phyloP scores from a whole-genome alignment of 2,329 filamentous ascomycete species.

The Taxawa tesnikishii region DNA sequence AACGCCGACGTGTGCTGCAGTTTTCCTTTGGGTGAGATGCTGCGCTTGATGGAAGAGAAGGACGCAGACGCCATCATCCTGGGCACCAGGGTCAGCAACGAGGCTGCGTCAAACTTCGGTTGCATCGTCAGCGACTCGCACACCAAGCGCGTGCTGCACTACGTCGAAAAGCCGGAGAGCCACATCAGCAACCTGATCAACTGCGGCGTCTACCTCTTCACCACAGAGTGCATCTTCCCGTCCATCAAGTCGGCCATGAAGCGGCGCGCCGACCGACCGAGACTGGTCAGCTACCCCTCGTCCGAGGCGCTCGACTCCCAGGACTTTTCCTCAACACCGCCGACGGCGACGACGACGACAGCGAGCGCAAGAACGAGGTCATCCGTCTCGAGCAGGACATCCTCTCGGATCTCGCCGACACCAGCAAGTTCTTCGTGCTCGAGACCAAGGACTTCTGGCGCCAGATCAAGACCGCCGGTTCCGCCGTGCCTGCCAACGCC shows the following conservation, averaged over 20 bases:
- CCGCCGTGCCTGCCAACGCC: constrained; percentile 90
- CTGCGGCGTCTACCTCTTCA: constrained; percentile 96
- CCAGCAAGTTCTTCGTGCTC: constrained; percentile 94
- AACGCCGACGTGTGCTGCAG: constrained; percentile 99
- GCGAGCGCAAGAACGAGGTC: constrained; percentile 67
- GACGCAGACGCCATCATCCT: constrained; percentile 94
- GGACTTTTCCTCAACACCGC: constrained; percentile 37
- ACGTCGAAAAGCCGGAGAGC: constrained; percentile 97
- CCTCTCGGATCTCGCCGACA: constrained; percentile 86
- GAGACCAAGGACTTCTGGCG: constrained; percentile 99
- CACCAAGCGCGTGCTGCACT: constrained; percentile 91
- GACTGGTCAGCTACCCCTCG: constrained; percentile 87
- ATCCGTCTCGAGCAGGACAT: constrained; percentile 96
- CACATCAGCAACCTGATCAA: constrained; percentile 98
- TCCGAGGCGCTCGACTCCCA: constrained; percentile 75
- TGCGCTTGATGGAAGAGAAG: constrained; percentile 84
- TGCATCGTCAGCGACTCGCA: constrained; percentile 94
- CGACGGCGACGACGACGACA: constrained; percentile 56
- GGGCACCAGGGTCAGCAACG: constrained; percentile 80
- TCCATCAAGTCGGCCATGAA: constrained; percentile 91
- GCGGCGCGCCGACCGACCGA: constrained; percentile 80
- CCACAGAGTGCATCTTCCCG: constrained; percentile 91
- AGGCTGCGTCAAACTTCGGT: constrained; percentile 89
- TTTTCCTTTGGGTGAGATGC: constrained; percentile 92
- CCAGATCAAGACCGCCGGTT: constrained; percentile 98